These are phyloP conservation scores for Leptographium procerum DNA, from an alignment of 2,329 filamentous ascomycete species.

Conservation along the genomic window DNA sequence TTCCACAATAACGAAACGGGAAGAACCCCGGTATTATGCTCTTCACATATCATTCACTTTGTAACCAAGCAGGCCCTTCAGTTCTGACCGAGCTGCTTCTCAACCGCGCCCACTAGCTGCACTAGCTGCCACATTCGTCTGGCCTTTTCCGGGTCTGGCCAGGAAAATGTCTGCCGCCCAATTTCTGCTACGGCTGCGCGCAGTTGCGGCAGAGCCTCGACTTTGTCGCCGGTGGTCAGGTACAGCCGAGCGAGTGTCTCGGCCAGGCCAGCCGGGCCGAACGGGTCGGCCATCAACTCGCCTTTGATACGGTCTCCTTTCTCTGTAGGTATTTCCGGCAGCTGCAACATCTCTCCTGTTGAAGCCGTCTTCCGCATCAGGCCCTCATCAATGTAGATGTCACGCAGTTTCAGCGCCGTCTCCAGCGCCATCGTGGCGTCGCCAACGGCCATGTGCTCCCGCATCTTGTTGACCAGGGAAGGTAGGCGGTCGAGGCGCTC, in stretches of 20 bases:
- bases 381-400: constrained; percentile 1
- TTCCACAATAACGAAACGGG: too few relatives aligned
- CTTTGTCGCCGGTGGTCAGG: background rate
- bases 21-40: too few relatives aligned
- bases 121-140: background rate
- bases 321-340: background rate
- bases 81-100: background rate
- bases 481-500: constrained; percentile 10
- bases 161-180: constrained; percentile 1
- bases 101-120: background rate
- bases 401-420: background rate
- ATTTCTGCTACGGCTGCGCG: constrained; percentile 4
- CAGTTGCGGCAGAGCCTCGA: constrained; percentile 2
- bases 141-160: background rate
- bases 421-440: constrained; percentile 14
- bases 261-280: constrained; percentile 3
- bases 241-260: constrained; percentile 1
- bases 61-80: too few relatives aligned
- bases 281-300: constrained; percentile 5
- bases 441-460: background rate
- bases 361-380: background rate
- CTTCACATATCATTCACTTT: too few relatives aligned
- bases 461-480: background rate
- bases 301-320: background rate
- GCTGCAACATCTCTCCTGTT: background rate